Evolutionary conservation across 2,329 filamentous ascomycete species (phyloP).

Genomic region (Fusarium verticillioides): DNA sequence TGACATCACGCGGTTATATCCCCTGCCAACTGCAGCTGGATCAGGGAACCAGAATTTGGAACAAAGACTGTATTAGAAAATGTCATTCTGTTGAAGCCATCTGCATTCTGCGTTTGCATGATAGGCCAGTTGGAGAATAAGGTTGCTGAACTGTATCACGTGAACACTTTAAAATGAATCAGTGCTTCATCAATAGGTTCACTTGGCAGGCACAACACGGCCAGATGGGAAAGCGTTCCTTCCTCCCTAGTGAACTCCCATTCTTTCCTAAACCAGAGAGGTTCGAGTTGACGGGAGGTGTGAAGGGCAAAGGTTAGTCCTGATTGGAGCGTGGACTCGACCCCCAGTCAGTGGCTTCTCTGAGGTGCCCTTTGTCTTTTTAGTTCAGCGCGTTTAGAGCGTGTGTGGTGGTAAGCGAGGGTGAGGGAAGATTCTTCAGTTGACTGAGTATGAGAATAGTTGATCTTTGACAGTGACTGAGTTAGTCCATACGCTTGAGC

Average conservation of each 20-base stretch:
- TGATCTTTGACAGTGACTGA: background rate
- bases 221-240: slow-evolving; percentile 3
- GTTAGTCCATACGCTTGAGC: background rate
- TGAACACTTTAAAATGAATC: slow-evolving; percentile 6
- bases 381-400: background rate
- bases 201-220: slow-evolving; percentile 14
- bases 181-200: background rate
- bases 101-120: background rate
- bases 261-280: slow-evolving; percentile 13
- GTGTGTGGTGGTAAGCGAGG: slow-evolving; percentile 19
- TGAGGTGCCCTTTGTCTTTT: slow-evolving; percentile 7
- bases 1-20: slow-evolving; percentile 17
- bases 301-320: background rate
- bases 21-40: slow-evolving; percentile 1
- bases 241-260: slow-evolving; percentile 2
- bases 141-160: slow-evolving; percentile 9
- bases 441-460: background rate
- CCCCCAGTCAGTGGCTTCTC: background rate
- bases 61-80: background rate
- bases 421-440: background rate
- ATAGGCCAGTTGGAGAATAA: background rate
- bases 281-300: background rate
- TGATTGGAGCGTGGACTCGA: slow-evolving; percentile 15
- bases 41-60: background rate
- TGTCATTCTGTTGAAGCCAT: background rate